These are phyloP conservation scores for Tetrahymena borealis DNA, from an alignment of 73 alveolate genomes.

Conservation along the genomic window DNA sequence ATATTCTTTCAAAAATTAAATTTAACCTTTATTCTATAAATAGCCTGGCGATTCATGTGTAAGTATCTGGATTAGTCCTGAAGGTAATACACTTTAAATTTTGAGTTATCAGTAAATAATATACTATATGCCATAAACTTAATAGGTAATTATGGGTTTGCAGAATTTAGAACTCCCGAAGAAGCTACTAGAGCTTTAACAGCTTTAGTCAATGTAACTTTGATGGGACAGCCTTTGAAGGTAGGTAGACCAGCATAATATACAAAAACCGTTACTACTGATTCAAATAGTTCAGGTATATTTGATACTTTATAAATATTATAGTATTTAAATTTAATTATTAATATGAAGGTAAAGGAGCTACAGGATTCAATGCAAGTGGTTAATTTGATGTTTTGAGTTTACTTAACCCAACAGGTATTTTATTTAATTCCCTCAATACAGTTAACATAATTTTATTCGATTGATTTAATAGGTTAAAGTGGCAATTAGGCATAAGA, in stretches of 20 bases:
- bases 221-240: constrained; percentile 69
- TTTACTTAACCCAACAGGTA: not conserved
- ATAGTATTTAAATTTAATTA: not conserved
- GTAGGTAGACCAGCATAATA: constrained; percentile 90
- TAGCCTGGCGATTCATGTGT: constrained; percentile 76
- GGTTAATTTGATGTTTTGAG: not conserved
- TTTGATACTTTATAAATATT: not conserved
- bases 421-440: too few relatives aligned
- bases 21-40: not conserved
- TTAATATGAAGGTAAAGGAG: not conserved
- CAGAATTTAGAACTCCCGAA: constrained; percentile 89
- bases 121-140: too few relatives aligned
- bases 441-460: too few relatives aligned
- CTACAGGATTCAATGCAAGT: not conserved
- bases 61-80: constrained; percentile 69
- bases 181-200: constrained; percentile 92
- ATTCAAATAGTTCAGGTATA: not conserved
- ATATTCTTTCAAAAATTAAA: not conserved
- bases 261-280: constrained; percentile 9
- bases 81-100: constrained; percentile 9
- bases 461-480: not conserved
- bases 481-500: not conserved
- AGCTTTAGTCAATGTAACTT: constrained; percentile 63
- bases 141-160: constrained; percentile 72
- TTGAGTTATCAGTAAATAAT: too few relatives aligned